Base-by-base conservation (phyloP, 2,329 filamentous ascomycete species). In the Chaetomium strumarium region DNA sequence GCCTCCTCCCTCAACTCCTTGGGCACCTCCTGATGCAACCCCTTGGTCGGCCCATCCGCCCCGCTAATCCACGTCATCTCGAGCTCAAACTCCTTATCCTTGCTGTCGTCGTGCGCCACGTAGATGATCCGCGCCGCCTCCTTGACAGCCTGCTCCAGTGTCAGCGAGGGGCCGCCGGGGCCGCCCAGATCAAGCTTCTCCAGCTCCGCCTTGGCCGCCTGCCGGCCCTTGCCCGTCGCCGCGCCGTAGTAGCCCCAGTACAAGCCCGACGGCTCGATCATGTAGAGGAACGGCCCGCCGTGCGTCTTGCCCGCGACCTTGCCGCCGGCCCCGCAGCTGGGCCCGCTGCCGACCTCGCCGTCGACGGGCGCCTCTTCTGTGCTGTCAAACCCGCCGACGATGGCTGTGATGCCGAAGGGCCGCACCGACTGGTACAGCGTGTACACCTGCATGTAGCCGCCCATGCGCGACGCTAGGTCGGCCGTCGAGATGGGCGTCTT, bases 201-300 rank as follows among this genome's bases (percentile, higher is more conserved):
- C 56, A 99, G 81, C 77, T 99, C 93, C 9, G 92, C 90, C 79
- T 99, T 99, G 67, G 93, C 93, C 49, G 91, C 86, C 75, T 99
- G 93, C 63, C 93, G 82, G 58, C 93, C 93, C 75, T 99, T 99
- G 67, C 93, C 93, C 13, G 93, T 96, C 46, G 93, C 93, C 37
- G 93, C 93, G 63, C 93, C 93, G 71, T 96, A 96, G 79, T 99
- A 99, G 55, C 93, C 93, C 93, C 93, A 99, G 78, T 96, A 97
- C 62, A 92, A 75, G 51, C 93, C 93, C 66, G 90, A 96, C 39
- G 93, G 93, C 77, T 99, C 93, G 63, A 99, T 92, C 93, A 99
- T 99, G 80, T 96, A 99, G 57, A 99, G 81, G 58, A 85, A 91
- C 19, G 93, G 93, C 1, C 92, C 93, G 62, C 93, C 93, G 68